phyloP scores from a whole-genome alignment of 192 early-diverging fungal species.

The Hyaloraphidium curvatum region DNA sequence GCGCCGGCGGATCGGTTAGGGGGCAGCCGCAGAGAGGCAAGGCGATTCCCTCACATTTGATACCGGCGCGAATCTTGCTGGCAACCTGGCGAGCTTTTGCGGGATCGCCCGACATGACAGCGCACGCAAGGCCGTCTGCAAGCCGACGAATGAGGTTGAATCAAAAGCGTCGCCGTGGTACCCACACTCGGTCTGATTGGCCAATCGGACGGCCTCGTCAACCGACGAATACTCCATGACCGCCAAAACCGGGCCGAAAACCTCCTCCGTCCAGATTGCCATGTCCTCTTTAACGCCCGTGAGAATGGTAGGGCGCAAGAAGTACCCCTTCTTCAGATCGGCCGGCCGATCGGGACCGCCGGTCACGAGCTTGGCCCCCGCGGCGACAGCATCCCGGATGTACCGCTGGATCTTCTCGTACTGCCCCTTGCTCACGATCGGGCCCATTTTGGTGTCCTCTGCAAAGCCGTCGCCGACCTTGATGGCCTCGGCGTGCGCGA shows the following conservation, averaged over 20 bases:
- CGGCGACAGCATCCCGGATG: constrained; percentile 17
- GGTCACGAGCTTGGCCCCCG: constrained; percentile 7
- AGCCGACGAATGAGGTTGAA: no score
- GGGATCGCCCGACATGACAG: constrained; percentile 25
- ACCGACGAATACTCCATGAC: constrained; percentile 24
- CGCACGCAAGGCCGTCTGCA: constrained; percentile 29
- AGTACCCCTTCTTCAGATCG: constrained; percentile 29
- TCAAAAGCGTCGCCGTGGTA: no score
- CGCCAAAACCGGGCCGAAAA: constrained; percentile 35
- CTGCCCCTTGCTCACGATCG: constrained; percentile 28
- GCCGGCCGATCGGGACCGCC: constrained; percentile 9
- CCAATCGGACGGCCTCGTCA: constrained; percentile 24
- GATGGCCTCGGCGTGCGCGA: constrained; percentile 28
- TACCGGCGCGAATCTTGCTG: constrained; percentile 21
- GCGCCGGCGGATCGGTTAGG: no score
- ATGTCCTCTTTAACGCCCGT: constrained; percentile 17
- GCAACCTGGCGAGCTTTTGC: constrained; percentile 19
- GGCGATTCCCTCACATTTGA: constrained; percentile 37
- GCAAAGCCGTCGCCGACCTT: constrained; percentile 55
- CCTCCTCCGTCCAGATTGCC: constrained; percentile 29
- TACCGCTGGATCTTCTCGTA: constrained; percentile 26
- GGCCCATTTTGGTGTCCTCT: constrained; percentile 34
- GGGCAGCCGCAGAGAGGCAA: constrained; percentile 24
- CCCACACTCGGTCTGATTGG: constrained; percentile 25
- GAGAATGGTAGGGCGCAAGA: constrained; percentile 35